Evolutionary conservation across 192 early-diverging fungal genomes (phyloP), one percentile per base, ranked within the genome.

Genomic region (Piromyces finnis): DNA sequence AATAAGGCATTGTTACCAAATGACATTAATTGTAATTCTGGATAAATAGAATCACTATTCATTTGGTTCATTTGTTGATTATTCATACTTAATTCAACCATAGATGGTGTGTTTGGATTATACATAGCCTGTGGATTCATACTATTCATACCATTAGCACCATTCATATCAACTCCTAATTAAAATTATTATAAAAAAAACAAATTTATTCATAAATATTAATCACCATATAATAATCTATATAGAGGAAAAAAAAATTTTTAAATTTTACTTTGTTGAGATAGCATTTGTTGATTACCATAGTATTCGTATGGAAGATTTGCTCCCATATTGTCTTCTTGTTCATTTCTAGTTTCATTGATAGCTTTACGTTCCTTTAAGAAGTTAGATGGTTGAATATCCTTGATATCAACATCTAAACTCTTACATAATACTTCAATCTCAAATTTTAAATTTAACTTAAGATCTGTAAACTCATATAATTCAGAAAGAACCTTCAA

Each of bases 351-450:
- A n/a, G n/a, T 4, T 68, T 68, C 22, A 68, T 68, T 68, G n/a
- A 9, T n/a, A 4, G 1, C 51, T 68, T 68, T 17, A 68, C 51
- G 51, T 26, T 68, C 51, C 26, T 68, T 68, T 18, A 68, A n/a
- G 9, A 26, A 68, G 22, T 26, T n/a, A n/a, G 51, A 68, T 27
- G 51, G 51, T n/a, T 68, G 26, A 68, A 68, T 68, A n/a, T 68
- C 51, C 17, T 68, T 68, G 9, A 68, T 68, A 59, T 95, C 94
- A 29, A 99, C 85, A 59, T 89, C 86, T 30, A 95, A 86, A 51
- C 93, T 92, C 86, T 98, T 98, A 88, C 96, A 98, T 35, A 99
- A 87, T 9, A 99, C 96, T 85, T 99, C 97, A 78, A 99, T 95
- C 83, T 98, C 96, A 87, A 99, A 99, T 78, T 96, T 97, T 59